Evolutionary conservation across 2,329 filamentous ascomycete species (phyloP), one percentile per base, ranked within the genome.

Genomic region (Diaporthe ilicicola): DNA sequence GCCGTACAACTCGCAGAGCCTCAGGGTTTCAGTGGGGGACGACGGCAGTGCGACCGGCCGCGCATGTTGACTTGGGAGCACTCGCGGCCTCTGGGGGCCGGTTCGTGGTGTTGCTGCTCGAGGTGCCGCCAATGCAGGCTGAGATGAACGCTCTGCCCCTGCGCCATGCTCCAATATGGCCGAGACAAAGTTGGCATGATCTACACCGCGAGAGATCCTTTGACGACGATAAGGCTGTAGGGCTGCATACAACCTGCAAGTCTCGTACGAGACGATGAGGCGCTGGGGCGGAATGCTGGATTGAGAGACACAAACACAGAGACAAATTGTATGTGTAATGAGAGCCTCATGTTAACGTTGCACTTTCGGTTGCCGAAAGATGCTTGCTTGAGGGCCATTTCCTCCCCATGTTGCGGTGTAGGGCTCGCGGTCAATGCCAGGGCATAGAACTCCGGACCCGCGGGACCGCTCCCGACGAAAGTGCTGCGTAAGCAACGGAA

Each of bases 161-260:
- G 66, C 66, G 66, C 66, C 66, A 59, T 68, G 53, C 53, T 59
- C 42, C 53, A 55, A 34, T 68, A 53, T 39, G 66, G 66, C 42
- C 66, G 66, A 68, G 66, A 68, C 66, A 68, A 5, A 29, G n/a
- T 29, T 53, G 17, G 39, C 29, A 15, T 50, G 50, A 68, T 46
- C 29, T 48, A 56, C 34, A 27, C 13, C 24, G 66, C 5, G 27
- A 48, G 42, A 59, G 53, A 68, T 68, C 53, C 27, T 50, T 37
- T 32, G 66, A 68, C 37, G 66, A 50, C 55, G 42, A 59, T 56
- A 48, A 68, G 65, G 53, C 66, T 68, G 66, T 68, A 68, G 66
- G 66, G 66, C 66, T 68, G 66, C 66, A 68, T 48, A 29, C 48
- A 51, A 42, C 29, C 50, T 68, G 53, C 66, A 46, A 39, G 15